Conservation (phyloP, 441 rosid species). For the Macaranga tanarius region DNA sequence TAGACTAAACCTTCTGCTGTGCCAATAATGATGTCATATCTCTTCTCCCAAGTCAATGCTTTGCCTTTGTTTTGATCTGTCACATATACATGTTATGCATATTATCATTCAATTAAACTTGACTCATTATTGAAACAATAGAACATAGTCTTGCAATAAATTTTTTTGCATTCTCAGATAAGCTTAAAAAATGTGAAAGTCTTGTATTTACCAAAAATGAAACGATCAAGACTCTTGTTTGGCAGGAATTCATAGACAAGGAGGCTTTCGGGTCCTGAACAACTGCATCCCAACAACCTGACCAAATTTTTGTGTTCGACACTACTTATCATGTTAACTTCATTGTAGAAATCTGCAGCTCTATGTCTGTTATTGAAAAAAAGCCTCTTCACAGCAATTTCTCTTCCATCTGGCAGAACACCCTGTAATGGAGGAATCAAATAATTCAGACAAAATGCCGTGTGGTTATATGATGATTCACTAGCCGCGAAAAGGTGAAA, state of each 20-base stretch:
- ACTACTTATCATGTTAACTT: slow-evolving; percentile 79
- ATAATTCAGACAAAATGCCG: not conserved
- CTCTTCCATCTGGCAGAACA: slow-evolving; percentile 78
- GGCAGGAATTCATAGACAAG: slow-evolving; percentile 82
- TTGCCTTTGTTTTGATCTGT: slow-evolving; percentile 71
- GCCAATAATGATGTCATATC: slow-evolving; percentile 57
- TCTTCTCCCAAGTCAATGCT: slow-evolving; percentile 66
- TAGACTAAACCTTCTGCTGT: slow-evolving; percentile 85
- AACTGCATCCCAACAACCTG: slow-evolving; percentile 81
- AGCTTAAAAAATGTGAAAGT: slow-evolving; percentile 8
- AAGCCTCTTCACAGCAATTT: slow-evolving; percentile 90
- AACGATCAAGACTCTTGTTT: slow-evolving; percentile 82
- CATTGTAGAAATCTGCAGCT: slow-evolving; percentile 90
- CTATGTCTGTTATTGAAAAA: slow-evolving; percentile 85
- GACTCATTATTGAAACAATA: not conserved
- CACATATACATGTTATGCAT: slow-evolving; percentile 6
- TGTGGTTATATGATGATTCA: not conserved
- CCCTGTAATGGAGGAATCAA: slow-evolving; percentile 46
- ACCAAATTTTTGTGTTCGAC: slow-evolving; percentile 93
- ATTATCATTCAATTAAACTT: not conserved
- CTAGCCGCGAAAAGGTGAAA: not conserved
- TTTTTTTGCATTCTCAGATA: not conserved
- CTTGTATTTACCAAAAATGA: slow-evolving; percentile 60
- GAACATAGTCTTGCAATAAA: not conserved
- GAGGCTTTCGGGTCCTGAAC: slow-evolving; percentile 93